Percentiles rank a stretch among this genome's conserved stretches.
Conservation (phyloP, 129 eudicot species). For the Tagetes erecta region DNA sequence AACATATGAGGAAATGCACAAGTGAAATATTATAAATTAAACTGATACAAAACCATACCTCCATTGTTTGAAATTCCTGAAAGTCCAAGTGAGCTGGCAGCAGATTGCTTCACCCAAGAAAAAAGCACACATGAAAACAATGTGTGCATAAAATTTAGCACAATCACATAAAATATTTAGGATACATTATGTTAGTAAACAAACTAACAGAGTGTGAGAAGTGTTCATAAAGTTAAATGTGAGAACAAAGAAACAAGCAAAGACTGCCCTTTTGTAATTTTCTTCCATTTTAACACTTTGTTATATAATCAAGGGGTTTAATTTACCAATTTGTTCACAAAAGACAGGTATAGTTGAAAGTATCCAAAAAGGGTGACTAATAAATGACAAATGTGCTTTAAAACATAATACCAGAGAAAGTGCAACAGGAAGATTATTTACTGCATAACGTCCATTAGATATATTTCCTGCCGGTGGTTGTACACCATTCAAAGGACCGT, state of each 20-base stretch:
- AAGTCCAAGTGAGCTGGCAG: slow-evolving; percentile 69
- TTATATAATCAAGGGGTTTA: neutral
- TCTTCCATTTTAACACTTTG: neutral
- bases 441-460: slow-evolving; percentile 71
- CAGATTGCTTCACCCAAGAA: slow-evolving; percentile 58
- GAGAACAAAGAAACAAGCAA: neutral
- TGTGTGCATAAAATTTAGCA: neutral
- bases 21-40: neutral
- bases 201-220: neutral
- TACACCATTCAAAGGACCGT: slow-evolving; percentile 64
- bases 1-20: slow-evolving; percentile 21
- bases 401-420: slow-evolving; percentile 65
- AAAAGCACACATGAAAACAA: slow-evolving; percentile 11
- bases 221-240: slow-evolving; percentile 1
- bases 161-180: neutral
- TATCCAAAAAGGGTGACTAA: slow-evolving; percentile 2
- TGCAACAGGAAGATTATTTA: slow-evolving; percentile 62
- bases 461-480: slow-evolving; percentile 69
- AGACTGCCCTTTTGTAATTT: neutral
- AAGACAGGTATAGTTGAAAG: neutral
- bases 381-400: neutral
- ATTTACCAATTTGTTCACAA: slow-evolving; percentile 11
- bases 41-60: slow-evolving; percentile 42
- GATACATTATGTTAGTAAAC: neutral
- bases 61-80: slow-evolving; percentile 64